phyloP scores from a whole-genome alignment of 2,329 filamentous ascomycete species.

The Talaromyces sp. region DNA sequence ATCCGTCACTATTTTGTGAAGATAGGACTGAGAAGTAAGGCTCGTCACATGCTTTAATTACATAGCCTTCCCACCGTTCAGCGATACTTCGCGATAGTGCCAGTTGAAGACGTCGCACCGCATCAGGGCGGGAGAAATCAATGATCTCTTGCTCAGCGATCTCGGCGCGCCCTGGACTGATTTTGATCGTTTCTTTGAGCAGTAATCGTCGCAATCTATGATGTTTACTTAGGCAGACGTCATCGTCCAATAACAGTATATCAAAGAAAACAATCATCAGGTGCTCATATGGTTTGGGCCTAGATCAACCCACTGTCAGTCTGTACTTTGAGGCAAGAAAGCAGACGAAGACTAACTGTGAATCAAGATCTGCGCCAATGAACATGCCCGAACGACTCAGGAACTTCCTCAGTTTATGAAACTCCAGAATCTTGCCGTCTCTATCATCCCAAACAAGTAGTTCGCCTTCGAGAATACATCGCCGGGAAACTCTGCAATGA shows the following conservation, averaged over 20 bases:
- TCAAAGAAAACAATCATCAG: conserved; percentile 63
- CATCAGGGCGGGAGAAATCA: conserved; percentile 58
- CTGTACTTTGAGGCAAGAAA: not conserved
- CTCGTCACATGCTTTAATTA: conserved; percentile 71
- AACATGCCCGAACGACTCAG: conserved; percentile 68
- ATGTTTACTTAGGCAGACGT: conserved; percentile 48
- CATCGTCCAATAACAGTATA: conserved; percentile 55
- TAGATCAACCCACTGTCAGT: conserved; percentile 20
- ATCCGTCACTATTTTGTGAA: conserved; percentile 26
- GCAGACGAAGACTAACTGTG: conserved; percentile 50
- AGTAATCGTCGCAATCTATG: conserved; percentile 46
- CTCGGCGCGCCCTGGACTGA: conserved; percentile 60
- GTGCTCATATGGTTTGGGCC: conserved; percentile 53
- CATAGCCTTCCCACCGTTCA: conserved; percentile 69
- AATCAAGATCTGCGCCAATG: conserved; percentile 66
- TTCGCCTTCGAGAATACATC: conserved; percentile 81
- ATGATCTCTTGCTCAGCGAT: conserved; percentile 65
- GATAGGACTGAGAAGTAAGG: conserved; percentile 66
- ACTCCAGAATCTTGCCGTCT: conserved; percentile 64
- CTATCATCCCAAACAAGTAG: conserved; percentile 72
- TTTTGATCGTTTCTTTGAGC: conserved; percentile 55
- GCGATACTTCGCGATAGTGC: conserved; percentile 67
- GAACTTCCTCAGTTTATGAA: conserved; percentile 79
- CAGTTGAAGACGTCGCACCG: conserved; percentile 55
- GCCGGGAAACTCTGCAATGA: conserved; percentile 57